A percentile compares a stretch with the other conserved stretches of the same genome.
phyloP scores from a whole-genome alignment of 2,329 filamentous ascomycete species.

The Cytospora chrysosperma region DNA sequence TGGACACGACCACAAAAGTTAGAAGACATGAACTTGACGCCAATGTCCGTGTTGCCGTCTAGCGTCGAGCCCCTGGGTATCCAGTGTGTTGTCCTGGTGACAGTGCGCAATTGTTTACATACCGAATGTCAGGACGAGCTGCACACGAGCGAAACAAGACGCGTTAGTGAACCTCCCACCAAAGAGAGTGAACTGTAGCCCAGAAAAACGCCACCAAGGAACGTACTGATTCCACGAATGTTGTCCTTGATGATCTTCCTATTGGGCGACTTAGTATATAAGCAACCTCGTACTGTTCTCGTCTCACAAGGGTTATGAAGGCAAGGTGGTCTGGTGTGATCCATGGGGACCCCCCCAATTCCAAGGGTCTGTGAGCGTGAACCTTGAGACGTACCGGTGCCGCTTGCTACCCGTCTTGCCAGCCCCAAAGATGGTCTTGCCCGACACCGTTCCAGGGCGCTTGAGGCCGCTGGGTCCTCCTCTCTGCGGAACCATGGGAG shows the following conservation, averaged over 20 bases:
- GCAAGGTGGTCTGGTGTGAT: neutral
- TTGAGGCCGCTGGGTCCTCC: conserved; percentile 33
- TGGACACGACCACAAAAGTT: too few relatives aligned
- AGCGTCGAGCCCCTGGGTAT: neutral
- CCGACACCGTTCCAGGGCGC: conserved; percentile 20
- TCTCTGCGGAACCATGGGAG: conserved; percentile 29
- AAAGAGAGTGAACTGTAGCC: neutral
- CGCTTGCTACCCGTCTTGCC: conserved; percentile 30
- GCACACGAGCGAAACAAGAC: neutral
- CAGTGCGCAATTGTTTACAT: conserved; percentile 9
- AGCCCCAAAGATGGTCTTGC: conserved; percentile 26
- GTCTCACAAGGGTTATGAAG: neutral
- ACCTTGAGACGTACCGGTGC: conserved; percentile 33
- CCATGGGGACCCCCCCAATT: neutral
- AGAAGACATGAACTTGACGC: neutral
- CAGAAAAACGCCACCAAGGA: neutral
- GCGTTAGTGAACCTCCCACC: neutral
- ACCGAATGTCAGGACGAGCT: conserved; percentile 25
- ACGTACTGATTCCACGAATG: conserved; percentile 52
- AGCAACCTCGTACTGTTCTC: neutral
- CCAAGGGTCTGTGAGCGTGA: neutral
- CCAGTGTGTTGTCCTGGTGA: conserved; percentile 2
- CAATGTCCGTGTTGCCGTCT: neutral
- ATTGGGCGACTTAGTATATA: neutral
- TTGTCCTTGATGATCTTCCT: conserved; percentile 51